These are phyloP conservation scores for Diaporthe helianthi DNA, from an alignment of 2,329 filamentous ascomycete species.

Conservation along the genomic window DNA sequence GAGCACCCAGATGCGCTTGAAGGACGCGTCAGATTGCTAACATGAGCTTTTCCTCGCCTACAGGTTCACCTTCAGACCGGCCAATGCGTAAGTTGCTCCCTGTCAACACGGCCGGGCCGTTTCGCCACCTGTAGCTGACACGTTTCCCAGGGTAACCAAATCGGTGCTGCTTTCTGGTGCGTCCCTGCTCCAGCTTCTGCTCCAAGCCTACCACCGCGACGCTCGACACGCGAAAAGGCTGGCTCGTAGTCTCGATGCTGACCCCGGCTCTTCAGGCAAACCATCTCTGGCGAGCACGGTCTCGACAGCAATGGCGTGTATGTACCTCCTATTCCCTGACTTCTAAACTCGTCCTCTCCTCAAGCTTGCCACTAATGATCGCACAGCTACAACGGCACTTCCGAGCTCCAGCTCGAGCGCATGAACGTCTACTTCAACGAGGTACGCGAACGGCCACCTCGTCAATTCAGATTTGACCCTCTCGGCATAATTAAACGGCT, in stretches of 20 bases:
- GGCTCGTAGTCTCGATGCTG: slow-evolving; percentile 43
- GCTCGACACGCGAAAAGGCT: slow-evolving; percentile 15
- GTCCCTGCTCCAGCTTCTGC: slow-evolving; percentile 52
- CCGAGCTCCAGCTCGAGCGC: slow-evolving; percentile 98
- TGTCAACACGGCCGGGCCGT: slow-evolving; percentile 8
- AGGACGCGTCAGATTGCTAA: slow-evolving; percentile 56
- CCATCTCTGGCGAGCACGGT: slow-evolving; percentile 89
- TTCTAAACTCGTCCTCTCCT: not conserved
- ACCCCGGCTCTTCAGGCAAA: slow-evolving; percentile 65
- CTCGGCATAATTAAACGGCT: not conserved
- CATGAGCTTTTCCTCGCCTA: slow-evolving; percentile 54
- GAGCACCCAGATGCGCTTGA: slow-evolving; percentile 3
- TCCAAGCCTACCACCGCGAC: slow-evolving; percentile 13
- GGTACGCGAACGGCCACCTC: slow-evolving; percentile 47
- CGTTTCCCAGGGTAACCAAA: slow-evolving; percentile 90
- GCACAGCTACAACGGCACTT: slow-evolving; percentile 91
- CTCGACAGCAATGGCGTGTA: slow-evolving; percentile 97
- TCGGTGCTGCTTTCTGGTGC: slow-evolving; percentile 99
- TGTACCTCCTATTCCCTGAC: slow-evolving; percentile 48
- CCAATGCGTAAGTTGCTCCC: slow-evolving; percentile 79
- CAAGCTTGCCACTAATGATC: slow-evolving; percentile 36
- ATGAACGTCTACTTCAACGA: slow-evolving; percentile 99
- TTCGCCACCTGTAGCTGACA: slow-evolving; percentile 28
- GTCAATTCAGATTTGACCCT: not conserved
- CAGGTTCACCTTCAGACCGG: slow-evolving; percentile 99